Base-by-base conservation (phyloP, 2,329 filamentous ascomycete genomes). In the Epichloe sp. region DNA sequence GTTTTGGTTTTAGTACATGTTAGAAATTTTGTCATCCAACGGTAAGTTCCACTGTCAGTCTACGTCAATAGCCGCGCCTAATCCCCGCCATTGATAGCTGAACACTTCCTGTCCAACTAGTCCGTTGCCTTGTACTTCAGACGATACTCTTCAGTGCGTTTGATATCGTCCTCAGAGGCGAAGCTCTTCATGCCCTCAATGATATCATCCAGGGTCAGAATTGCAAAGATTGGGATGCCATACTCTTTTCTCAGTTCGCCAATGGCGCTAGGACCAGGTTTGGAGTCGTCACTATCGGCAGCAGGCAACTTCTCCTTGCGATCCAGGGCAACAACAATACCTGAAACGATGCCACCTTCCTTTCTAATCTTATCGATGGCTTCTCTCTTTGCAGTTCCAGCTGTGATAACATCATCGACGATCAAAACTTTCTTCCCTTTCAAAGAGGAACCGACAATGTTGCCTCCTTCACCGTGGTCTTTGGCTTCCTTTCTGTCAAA, bases 401-500 rank as follows among this genome's bases (percentile, higher is more conserved):
- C 91, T 1, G 90, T 96, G 62, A 97, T 91, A 52, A 98, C 91
- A 70, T 97, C 93, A 73, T 98, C 93, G 41, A 98, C 84, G 59
- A 98, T 86, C 36, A 98, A 76, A 15, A 96, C 82, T 54, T 78
- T 80, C 77, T 93, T 90, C 50, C 87, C 90, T 70, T 86, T 85
- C 49, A 97, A 73, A 6, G 84, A 78, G 34, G 88, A 86, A 11
- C 93, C 93, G 14, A 97, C 90, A 61, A 97, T 95, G 65, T 80
- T 86, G 44, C 93, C 91, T 36, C 91, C 91, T 70, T 98, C 93
- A 44, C 93, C 91, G 67, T 97, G 91, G 63, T 88, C 86, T 75
- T 97, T 97, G 62, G 84, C 86, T 71, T 97, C 93, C 72, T 97
- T 97, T 63, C 93, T 82, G 71, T 97, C 94, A 71, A 95, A 97